These are phyloP conservation scores for Plasmodium reichenowi DNA, from an alignment of 169 alveolate genomes.

Conservation along the genomic window DNA sequence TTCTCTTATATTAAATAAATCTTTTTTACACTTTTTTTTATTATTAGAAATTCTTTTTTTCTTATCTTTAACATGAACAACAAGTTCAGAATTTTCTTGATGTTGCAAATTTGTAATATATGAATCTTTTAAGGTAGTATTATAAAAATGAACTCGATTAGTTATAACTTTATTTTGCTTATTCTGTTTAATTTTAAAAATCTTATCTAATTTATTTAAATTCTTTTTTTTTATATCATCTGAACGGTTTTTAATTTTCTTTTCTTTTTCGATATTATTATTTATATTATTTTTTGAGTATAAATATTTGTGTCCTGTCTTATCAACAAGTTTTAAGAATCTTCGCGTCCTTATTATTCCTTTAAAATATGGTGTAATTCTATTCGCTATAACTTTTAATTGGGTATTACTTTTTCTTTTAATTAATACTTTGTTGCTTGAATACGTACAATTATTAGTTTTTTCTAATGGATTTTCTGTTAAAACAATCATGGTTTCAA, in stretches of 20 bases:
- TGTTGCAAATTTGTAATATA: conserved; percentile 29
- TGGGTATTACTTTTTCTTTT: conserved; percentile 47
- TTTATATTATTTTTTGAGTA: conserved; percentile 30
- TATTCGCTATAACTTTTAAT: conserved; percentile 60
- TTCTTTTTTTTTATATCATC: conserved; percentile 20
- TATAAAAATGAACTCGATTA: conserved; percentile 50
- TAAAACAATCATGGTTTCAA: conserved; percentile 52
- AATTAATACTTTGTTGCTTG: conserved; percentile 27
- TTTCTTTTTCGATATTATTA: conserved; percentile 12
- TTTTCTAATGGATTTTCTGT: conserved; percentile 67
- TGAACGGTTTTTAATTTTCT: conserved; percentile 14
- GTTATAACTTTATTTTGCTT: conserved; percentile 48
- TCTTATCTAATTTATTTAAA: conserved; percentile 23
- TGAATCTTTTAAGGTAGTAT: conserved; percentile 26
- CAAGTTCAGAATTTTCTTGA: conserved; percentile 20
- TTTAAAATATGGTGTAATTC: conserved; percentile 67
- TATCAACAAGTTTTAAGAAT: conserved; percentile 29
- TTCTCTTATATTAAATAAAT: conserved; percentile 6
- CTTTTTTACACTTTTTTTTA: conserved; percentile 24
- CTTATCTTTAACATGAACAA: conserved; percentile 53
- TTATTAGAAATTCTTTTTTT: conserved; percentile 21
- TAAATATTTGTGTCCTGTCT: conserved; percentile 33
- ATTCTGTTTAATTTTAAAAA: conserved; percentile 45
- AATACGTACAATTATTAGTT: conserved; percentile 15
- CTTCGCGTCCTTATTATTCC: conserved; percentile 75